phyloP scores from a whole-genome alignment of 2,329 filamentous ascomycete genomes.

The Xylaria sp. region DNA sequence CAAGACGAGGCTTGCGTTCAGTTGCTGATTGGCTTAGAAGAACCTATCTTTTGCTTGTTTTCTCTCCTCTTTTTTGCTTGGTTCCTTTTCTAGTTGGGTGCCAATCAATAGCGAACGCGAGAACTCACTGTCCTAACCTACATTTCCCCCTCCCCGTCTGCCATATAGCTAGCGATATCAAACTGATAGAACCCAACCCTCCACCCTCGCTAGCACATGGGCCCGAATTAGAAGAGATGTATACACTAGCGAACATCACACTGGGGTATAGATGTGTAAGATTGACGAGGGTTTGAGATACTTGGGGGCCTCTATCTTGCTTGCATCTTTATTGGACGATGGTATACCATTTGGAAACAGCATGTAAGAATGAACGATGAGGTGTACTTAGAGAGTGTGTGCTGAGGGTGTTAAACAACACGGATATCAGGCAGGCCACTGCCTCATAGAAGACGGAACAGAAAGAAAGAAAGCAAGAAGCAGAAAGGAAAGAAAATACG shows the following conservation, averaged over 20 bases:
- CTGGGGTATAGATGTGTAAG: not conserved
- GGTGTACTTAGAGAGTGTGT: no score
- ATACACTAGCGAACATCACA: not conserved
- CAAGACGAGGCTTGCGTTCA: constrained; percentile 53
- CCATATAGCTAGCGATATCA: not conserved
- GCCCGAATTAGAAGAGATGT: not conserved
- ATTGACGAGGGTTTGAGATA: not conserved
- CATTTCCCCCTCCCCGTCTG: not conserved
- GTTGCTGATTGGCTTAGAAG: constrained; percentile 20
- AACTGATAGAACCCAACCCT: no score
- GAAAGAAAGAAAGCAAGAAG: not conserved
- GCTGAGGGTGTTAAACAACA: not conserved
- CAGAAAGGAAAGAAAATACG: not conserved
- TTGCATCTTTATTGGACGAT: not conserved
- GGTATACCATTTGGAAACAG: not conserved
- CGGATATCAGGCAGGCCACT: not conserved
- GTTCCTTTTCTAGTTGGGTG: not conserved
- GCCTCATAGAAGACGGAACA: constrained; percentile 10
- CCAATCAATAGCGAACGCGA: not conserved
- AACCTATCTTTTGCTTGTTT: not conserved
- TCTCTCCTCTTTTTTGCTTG: not conserved
- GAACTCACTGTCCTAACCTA: not conserved
- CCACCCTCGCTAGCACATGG: not conserved
- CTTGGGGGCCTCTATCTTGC: not conserved
- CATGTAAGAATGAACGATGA: no score